phyloP scores from a whole-genome alignment of 495 filamentous ascomycete species.

The Trichocladium uniseriatum region DNA sequence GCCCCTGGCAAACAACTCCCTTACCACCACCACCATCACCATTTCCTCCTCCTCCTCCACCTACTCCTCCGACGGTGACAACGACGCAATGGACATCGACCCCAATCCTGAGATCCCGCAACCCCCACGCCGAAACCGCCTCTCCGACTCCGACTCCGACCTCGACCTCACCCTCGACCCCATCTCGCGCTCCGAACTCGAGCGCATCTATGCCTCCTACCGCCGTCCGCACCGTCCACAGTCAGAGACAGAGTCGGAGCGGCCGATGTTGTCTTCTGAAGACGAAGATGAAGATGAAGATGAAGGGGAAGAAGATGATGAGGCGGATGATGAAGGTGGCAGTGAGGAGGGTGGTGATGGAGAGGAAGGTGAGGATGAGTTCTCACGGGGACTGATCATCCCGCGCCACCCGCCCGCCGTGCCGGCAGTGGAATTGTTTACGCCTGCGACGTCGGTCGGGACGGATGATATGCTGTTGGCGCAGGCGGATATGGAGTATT shows the following conservation, averaged over 20 bases:
- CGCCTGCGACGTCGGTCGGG: neutral
- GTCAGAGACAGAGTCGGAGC: too few relatives aligned
- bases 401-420: neutral
- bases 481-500: conserved; percentile 3
- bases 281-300: neutral
- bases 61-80: too few relatives aligned
- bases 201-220: neutral
- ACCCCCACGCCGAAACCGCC: too few relatives aligned
- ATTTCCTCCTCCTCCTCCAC: too few relatives aligned
- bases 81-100: conserved; percentile 5
- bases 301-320: neutral
- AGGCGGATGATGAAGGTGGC: neutral
- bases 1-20: neutral
- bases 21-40: too few relatives aligned
- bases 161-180: conserved; percentile 1
- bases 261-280: too few relatives aligned
- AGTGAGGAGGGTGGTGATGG: neutral
- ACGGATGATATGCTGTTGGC: conserved; percentile 4
- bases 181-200: neutral
- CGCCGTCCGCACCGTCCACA: neutral
- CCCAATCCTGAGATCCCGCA: neutral
- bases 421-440: neutral
- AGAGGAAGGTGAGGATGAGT: neutral
- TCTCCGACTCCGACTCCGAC: neutral
- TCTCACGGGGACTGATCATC: too few relatives aligned